Base-by-base conservation (phyloP, 768 basidiomycete species). In the Kwoniella europaea region DNA sequence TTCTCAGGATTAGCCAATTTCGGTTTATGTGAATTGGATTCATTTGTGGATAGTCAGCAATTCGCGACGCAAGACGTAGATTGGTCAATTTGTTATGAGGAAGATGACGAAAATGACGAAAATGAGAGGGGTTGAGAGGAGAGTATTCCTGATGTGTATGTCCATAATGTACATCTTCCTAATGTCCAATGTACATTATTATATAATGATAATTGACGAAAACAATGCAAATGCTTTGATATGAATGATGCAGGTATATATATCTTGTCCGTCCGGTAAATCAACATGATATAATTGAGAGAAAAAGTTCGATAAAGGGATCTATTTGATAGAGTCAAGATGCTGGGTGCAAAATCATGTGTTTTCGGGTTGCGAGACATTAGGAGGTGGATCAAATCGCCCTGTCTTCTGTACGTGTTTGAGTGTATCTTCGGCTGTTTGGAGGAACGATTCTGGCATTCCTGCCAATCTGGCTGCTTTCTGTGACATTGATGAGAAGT, bases 381-480 rank as follows among this genome's bases (percentile, higher is more conserved):
- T 35, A 35, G 63, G n/a, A 35, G 65, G 65, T 16, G 63, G 63
- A 20, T 71, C 64, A 52, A 65, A 65, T 16, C 43, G 56, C 3
- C 69, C 68, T n/a, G 69, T 71, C 44, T 41, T 13, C 43, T 74
- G 74, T 18, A 79, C 54, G 7, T 15, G 52, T 12, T 54, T 44
- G 4, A 80, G 72, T 18, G 78, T 81, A 10, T 63, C 52, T 66
- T 78, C 63, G 0, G 77, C 81, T 3, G 71, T 72, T 1, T 56
- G 27, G 12, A 82, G 63, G 68, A 82, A 82, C 4, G 71, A 66
- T 0, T 73, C 72, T 4, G 94, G 94, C 85, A 97, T 88, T 12
- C 93, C 92, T 18, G 93, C 94, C 13, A 96, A 84, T 57, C 90
- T 88, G 10, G 95, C 95, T 35, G 95, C 93, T 80, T 92, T 93